Evolutionary conservation across 768 basidiomycete species (phyloP).

Genomic region (Mycena chlorophos): DNA sequence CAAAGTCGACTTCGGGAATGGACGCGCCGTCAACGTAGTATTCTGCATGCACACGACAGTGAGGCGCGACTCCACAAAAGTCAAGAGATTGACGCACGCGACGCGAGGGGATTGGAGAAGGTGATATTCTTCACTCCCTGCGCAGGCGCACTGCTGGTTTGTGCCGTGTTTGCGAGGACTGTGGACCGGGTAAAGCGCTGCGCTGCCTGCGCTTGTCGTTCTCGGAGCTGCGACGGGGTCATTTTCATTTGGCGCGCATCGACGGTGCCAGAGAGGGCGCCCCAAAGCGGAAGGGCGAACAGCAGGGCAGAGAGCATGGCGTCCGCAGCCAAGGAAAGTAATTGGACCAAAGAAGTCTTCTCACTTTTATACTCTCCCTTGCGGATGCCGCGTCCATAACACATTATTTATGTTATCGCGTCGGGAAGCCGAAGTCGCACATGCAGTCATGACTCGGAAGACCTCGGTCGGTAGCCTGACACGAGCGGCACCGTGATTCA

Average conservation of each 20-base stretch:
- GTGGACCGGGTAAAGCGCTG: slow-evolving; percentile 36
- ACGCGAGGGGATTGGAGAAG: slow-evolving; percentile 66
- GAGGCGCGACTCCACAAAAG: background rate
- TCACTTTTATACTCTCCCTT: background rate
- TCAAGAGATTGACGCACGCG: slow-evolving; percentile 41
- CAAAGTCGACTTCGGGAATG: slow-evolving; percentile 70
- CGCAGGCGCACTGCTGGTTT: slow-evolving; percentile 15
- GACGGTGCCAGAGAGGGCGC: slow-evolving; percentile 17
- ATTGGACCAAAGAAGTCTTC: background rate
- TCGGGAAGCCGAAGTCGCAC: slow-evolving; percentile 9
- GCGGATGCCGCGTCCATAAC: background rate
- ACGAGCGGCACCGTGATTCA: too few species aligned
- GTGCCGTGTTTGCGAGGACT: background rate
- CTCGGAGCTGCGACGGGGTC: slow-evolving; percentile 44
- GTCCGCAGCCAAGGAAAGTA: background rate
- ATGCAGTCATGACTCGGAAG: background rate
- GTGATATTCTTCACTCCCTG: slow-evolving; percentile 57
- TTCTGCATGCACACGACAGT: slow-evolving; percentile 37
- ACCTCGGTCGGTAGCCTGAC: too few species aligned
- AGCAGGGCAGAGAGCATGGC: slow-evolving; percentile 23
- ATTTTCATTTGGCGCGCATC: slow-evolving; percentile 35
- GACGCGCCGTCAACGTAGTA: slow-evolving; percentile 68
- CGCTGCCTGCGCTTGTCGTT: slow-evolving; percentile 49
- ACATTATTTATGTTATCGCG: slow-evolving; percentile 23
- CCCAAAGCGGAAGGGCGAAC: slow-evolving; percentile 17